Conservation (phyloP, 192 early-diverging fungal species). For the Backusella westeae region DNA sequence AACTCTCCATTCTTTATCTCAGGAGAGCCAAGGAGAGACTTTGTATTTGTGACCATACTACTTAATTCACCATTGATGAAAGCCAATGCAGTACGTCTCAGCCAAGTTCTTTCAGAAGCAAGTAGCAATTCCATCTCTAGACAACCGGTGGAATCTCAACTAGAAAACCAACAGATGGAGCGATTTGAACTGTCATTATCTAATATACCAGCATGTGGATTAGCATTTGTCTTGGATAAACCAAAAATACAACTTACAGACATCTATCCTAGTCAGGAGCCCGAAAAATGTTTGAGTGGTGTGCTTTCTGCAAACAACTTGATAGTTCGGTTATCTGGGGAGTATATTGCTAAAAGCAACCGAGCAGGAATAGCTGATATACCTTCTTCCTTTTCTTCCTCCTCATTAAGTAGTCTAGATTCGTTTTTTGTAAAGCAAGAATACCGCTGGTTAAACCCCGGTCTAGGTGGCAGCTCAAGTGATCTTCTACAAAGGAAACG, state of each 20-base stretch:
- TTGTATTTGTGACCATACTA: background rate
- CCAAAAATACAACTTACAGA: background rate
- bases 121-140: background rate
- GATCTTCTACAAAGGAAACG: background rate
- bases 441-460: background rate
- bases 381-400: background rate
- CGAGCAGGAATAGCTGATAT: background rate
- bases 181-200: background rate
- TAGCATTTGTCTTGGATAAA: background rate
- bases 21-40: background rate
- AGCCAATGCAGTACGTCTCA: background rate
- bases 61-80: background rate
- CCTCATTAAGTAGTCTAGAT: background rate
- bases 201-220: slow-evolving; percentile 4
- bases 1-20: background rate
- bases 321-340: background rate
- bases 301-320: background rate
- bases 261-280: background rate
- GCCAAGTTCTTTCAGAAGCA: background rate
- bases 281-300: background rate
- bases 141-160: background rate
- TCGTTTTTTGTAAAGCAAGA: slow-evolving; percentile 1
- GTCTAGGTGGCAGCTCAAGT: background rate
- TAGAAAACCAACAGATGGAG: background rate
- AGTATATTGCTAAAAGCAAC: background rate